Evolutionary conservation across 148 eudicot species (phyloP), one percentile per base, ranked within the genome.

Genomic region (Silene uniflora): DNA sequence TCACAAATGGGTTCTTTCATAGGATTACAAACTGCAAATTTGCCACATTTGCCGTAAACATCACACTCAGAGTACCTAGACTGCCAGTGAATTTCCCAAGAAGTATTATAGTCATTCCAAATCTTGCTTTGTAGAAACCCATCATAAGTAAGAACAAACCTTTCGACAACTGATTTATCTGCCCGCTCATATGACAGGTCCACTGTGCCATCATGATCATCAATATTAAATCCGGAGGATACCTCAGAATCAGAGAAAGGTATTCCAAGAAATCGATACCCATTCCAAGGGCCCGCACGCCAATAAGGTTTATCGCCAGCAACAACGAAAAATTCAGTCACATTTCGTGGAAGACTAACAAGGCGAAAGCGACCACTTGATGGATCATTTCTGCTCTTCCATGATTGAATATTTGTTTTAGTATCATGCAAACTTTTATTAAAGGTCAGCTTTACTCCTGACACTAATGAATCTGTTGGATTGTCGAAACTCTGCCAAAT

Each of bases 11-110:
- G 75, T 44, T 62, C 52, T 29, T 1, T 71, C 19, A 21, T 21
- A 0, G 76, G 73, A 49, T 76, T 79, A n/a, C 87, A 84, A 27
- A 61, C 65, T 10, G 80, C 82, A 29, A 78, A 84, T 8, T 68
- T 75, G 7, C 87, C 87, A 78, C 87, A 84, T 19, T 71, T 73
- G 3, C 78, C 82, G 65, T 81, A 84, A n/a, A 39, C 69, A 61
- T 84, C 87, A 66, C 87, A 81, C 10, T 59, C 77, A 9, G 71
- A 39, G 23, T 4, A 0, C 39, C 39, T n/a, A 0, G 71, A 67
- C 24, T 67, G 71, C 54, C 54, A 67, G 23, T 17, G 2, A 39
- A 10, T 39, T 67, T 16, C 71, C 71, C 71, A 67, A 18, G 9
- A 18, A 10, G 9, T 32, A n/a, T 17, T 42, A 67, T 21, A 16